phyloP scores from a whole-genome alignment of 75 land plant species.

The Cryptomeria japonica region DNA sequence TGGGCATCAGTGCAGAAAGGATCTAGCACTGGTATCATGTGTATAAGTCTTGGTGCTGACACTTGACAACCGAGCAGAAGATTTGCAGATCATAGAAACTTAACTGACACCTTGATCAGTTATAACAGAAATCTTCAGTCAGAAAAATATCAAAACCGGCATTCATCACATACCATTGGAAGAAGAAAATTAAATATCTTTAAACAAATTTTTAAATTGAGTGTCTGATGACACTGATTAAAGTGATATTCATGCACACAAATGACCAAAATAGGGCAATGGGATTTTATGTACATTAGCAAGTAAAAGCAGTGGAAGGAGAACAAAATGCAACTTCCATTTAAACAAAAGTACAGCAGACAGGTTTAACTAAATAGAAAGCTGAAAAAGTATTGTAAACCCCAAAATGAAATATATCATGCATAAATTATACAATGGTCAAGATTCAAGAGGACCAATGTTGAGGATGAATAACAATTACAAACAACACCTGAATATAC shows the following conservation, averaged over 20 bases:
- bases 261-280: neutral
- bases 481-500: neutral
- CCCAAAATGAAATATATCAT: neutral
- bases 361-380: no score
- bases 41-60: neutral
- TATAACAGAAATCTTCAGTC: neutral
- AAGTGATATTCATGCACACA: neutral
- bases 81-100: neutral
- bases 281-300: neutral
- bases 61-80: neutral
- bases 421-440: neutral
- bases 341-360: neutral
- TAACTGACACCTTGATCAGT: neutral
- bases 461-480: neutral
- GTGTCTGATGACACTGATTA: neutral
- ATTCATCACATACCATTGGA: neutral
- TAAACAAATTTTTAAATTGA: neutral
- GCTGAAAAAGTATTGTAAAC: neutral
- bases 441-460: neutral
- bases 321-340: neutral
- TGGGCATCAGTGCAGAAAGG: neutral
- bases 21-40: neutral
- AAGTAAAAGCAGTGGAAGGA: neutral
- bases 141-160: neutral
- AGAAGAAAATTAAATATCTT: no score